Percentiles rank a stretch among this genome's conserved stretches.
phyloP scores from a whole-genome alignment of 2,329 filamentous ascomycete species.

The Cladophialophora chaetospira region DNA sequence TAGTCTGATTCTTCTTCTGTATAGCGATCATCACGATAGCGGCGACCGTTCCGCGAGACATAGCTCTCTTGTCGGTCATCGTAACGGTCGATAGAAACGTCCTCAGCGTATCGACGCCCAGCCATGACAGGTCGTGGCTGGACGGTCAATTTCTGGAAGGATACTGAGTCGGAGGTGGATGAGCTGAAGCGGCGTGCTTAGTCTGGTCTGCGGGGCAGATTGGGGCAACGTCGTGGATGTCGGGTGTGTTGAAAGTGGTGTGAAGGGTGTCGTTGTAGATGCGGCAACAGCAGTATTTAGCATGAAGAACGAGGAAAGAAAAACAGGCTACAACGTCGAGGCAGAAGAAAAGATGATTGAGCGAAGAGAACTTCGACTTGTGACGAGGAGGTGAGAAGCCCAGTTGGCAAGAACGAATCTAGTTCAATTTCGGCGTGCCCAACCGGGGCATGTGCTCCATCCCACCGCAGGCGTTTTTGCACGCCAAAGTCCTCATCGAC shows the following conservation, averaged over 20 bases:
- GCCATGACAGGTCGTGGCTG: constrained; percentile 40
- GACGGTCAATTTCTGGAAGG: neutral
- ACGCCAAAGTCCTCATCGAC: no score
- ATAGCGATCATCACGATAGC: constrained; percentile 51
- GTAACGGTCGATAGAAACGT: constrained; percentile 47
- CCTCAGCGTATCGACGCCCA: constrained; percentile 46
- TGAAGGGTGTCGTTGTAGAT: neutral
- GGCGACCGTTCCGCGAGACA: constrained; percentile 44
- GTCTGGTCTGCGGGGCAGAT: neutral
- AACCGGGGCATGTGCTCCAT: neutral
- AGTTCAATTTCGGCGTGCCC: neutral
- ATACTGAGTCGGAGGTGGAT: neutral
- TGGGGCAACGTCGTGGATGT: neutral
- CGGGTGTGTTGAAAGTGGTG: neutral
- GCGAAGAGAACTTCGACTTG: constrained; percentile 8
- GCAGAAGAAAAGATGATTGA: constrained; percentile 2
- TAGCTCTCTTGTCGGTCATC: constrained; percentile 50
- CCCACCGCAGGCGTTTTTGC: neutral
- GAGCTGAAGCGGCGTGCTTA: neutral
- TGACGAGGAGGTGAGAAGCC: constrained; percentile 7
- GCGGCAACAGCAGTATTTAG: neutral
- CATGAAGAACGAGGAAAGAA: constrained; percentile 4
- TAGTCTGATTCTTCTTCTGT: constrained; percentile 51
- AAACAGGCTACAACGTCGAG: constrained; percentile 3
- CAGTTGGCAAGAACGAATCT: neutral